Conservation (phyloP, 192 early-diverging fungal genomes). For the Coemansia sp. region DNA sequence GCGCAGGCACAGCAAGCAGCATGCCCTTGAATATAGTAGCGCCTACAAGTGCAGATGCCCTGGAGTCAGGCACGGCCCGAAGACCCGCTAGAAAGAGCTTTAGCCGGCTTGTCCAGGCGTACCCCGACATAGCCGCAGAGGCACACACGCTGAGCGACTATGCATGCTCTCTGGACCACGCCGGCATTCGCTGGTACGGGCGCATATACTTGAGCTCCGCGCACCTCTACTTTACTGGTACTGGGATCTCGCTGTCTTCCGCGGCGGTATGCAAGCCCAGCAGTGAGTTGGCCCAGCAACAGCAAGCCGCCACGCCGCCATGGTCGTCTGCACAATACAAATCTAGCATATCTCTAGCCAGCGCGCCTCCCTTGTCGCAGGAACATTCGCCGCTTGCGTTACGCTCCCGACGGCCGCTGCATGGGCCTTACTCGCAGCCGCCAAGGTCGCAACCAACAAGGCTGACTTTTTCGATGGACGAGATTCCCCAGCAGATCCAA, state of each 20-base stretch:
- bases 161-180: constrained; percentile 48
- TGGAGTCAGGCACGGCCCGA: neutral
- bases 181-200: constrained; percentile 46
- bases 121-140: constrained; percentile 18
- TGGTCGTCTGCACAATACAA: neutral
- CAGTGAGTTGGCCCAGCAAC: neutral
- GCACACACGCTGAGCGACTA: constrained; percentile 11
- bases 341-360: constrained; percentile 3
- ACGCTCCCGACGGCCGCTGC: neutral
- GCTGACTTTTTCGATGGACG: constrained; percentile 3
- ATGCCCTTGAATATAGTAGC: neutral
- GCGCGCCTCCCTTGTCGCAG: neutral
- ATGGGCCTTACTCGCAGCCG: neutral
- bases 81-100: neutral
- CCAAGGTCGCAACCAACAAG: neutral
- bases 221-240: constrained; percentile 35
- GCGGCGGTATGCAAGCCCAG: constrained; percentile 5
- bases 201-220: constrained; percentile 31
- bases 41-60: neutral
- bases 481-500: neutral
- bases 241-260: constrained; percentile 23
- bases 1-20: neutral
- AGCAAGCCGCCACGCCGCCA: neutral
- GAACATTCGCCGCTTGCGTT: neutral
- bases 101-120: constrained; percentile 11